A percentile compares a stretch with the other conserved stretches of the same genome.
Evolutionary conservation across 345 rosid genomes (phyloP).

Genomic region (Stellera chamaejasme): DNA sequence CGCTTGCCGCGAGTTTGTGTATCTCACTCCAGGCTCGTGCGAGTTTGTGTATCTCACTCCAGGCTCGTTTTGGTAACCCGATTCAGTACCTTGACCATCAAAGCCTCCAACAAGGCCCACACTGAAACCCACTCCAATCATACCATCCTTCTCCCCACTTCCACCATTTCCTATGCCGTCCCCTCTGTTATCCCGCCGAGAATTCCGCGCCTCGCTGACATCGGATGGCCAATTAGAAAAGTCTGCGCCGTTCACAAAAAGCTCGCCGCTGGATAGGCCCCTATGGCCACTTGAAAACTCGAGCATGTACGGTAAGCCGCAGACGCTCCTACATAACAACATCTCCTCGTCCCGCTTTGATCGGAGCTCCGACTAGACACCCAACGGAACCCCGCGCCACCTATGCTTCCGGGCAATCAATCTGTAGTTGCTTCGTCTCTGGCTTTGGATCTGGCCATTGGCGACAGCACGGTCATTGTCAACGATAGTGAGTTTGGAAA

Average conservation of each 20-base stretch:
- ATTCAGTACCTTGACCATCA: conserved; percentile 65
- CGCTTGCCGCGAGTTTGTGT: too few relatives aligned
- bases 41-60: too few relatives aligned
- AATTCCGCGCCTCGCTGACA: conserved; percentile 71
- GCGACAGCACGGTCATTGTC: conserved; percentile 47
- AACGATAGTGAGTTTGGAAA: conserved; percentile 63
- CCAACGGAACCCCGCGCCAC: conserved; percentile 78
- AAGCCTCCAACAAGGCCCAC: conserved; percentile 47
- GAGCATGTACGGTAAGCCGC: conserved; percentile 84
- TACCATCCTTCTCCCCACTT: conserved; percentile 40
- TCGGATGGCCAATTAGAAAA: conserved; percentile 81
- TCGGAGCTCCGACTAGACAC: conserved; percentile 91
- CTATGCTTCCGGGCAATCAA: conserved; percentile 64
- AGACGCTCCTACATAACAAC: conserved; percentile 83
- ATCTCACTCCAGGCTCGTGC: too few relatives aligned
- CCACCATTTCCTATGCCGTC: conserved; percentile 51
- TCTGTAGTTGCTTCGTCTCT: conserved; percentile 28
- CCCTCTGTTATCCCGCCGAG: conserved; percentile 49
- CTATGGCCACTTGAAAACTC: conserved; percentile 72
- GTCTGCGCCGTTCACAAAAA: conserved; percentile 59
- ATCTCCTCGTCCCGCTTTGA: conserved; percentile 74
- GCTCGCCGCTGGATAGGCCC: conserved; percentile 95
- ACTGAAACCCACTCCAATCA: conserved; percentile 20
- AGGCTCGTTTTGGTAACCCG: conserved; percentile 97
- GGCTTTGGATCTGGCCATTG: conserved; percentile 17